These are phyloP conservation scores for Ascochyta clinopodiicola DNA, from an alignment of 2,329 filamentous ascomycete genomes.

Conservation along the genomic window DNA sequence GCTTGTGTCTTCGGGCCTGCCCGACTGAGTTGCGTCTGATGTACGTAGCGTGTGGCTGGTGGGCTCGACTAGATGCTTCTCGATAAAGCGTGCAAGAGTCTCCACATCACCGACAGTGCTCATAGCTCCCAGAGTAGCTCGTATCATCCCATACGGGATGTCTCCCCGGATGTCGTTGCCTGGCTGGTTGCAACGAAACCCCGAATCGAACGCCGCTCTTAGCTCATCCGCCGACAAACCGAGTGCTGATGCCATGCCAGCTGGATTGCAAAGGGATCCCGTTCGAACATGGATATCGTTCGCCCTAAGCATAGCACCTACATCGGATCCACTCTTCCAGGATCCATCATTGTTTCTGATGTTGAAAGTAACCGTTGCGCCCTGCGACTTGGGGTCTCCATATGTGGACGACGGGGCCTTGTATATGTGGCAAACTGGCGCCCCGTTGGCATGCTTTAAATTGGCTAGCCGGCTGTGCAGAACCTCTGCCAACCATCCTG, in stretches of 20 bases:
- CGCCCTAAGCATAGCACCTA: slow-evolving; percentile 65
- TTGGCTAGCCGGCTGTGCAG: slow-evolving; percentile 57
- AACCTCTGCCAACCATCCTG: slow-evolving; percentile 58
- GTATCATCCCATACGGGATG: slow-evolving; percentile 64
- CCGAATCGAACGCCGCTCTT: slow-evolving; percentile 60
- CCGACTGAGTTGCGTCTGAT: not conserved
- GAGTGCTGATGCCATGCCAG: slow-evolving; percentile 55
- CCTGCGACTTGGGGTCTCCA: slow-evolving; percentile 61
- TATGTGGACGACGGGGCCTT: slow-evolving; percentile 58
- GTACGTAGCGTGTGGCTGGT: not conserved
- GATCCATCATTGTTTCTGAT: slow-evolving; percentile 60
- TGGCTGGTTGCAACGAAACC: slow-evolving; percentile 62
- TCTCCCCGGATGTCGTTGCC: slow-evolving; percentile 62
- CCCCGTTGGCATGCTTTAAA: slow-evolving; percentile 62
- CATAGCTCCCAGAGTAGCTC: slow-evolving; percentile 68
- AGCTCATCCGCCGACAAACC: slow-evolving; percentile 63
- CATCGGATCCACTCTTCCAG: slow-evolving; percentile 63
- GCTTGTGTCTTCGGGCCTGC: slow-evolving; percentile 1
- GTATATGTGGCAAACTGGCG: slow-evolving; percentile 62
- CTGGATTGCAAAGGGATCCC: slow-evolving; percentile 64
- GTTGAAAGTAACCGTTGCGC: slow-evolving; percentile 70
- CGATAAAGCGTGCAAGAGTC: not conserved
- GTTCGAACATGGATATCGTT: slow-evolving; percentile 66
- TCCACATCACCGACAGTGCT: slow-evolving; percentile 64
- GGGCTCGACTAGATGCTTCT: slow-evolving; percentile 11